Percentiles rank a stretch among this genome's conserved stretches.
phyloP scores from a whole-genome alignment of 257 asterid species.

The Penstemon eatonii region DNA sequence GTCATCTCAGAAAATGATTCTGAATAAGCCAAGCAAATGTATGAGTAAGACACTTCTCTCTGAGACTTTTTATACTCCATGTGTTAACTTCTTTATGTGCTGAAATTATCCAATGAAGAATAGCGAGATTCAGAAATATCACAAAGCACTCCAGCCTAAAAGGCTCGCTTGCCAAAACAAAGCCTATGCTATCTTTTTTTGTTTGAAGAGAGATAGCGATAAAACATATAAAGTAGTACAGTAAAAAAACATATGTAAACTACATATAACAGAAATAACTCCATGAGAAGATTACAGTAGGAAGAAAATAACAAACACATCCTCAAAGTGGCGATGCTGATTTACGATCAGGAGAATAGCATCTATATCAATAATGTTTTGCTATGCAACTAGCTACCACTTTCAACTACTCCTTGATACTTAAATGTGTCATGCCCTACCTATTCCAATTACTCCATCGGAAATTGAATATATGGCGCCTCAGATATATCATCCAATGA shows the following conservation, averaged over 20 bases:
- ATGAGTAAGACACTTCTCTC: neutral
- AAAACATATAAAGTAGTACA: neutral
- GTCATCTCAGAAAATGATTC: neutral
- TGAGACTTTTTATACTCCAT: too few relatives aligned
- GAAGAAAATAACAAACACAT: neutral
- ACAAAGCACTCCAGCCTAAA: neutral
- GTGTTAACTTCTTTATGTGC: neutral
- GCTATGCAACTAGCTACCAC: neutral
- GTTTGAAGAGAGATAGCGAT: neutral
- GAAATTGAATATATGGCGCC: slow-evolving; percentile 4
- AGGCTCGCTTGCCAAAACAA: slow-evolving; percentile 6
- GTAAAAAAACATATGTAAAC: neutral
- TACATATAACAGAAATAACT: slow-evolving; percentile 2
- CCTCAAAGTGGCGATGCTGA: slow-evolving; percentile 11
- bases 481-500: slow-evolving; percentile 10
- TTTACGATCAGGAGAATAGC: neutral
- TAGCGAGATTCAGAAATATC: neutral
- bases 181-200: neutral
- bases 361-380: neutral
- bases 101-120: slow-evolving; percentile 13
- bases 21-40: neutral
- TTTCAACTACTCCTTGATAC: slow-evolving; percentile 8
- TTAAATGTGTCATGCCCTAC: slow-evolving; percentile 13
- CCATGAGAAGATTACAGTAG: neutral
- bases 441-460: slow-evolving; percentile 15